Conservation (phyloP, 106 monocot genomes). For the Ottelia alismoides region DNA sequence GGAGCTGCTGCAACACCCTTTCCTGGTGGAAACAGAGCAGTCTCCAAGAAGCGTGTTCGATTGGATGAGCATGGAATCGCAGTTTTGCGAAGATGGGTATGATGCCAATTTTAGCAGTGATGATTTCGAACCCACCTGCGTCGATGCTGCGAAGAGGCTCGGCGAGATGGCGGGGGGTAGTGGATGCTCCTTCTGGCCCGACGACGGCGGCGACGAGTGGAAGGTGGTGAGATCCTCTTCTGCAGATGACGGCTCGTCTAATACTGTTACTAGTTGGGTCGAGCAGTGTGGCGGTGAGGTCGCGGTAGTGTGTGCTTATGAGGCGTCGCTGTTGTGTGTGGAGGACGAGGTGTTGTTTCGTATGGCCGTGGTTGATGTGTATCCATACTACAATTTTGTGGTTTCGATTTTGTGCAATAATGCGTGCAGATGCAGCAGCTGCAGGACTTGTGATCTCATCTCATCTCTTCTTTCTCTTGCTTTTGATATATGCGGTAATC, state of each 20-base stretch:
- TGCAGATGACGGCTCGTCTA: neutral
- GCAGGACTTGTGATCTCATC: no score
- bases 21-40: constrained; percentile 17
- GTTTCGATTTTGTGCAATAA: no score
- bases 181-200: neutral
- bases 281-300: no score
- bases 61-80: constrained; percentile 15
- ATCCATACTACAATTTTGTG: neutral
- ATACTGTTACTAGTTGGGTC: no score
- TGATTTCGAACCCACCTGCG: no score
- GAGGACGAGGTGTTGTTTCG: neutral
- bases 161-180: constrained; percentile 10
- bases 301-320: no score
- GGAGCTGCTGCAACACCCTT: constrained; percentile 42
- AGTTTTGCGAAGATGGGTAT: constrained; percentile 2
- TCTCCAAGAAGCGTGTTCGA: constrained; percentile 52
- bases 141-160: constrained; percentile 20
- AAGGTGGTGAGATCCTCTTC: constrained; percentile 1
- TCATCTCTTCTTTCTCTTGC: no score
- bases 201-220: constrained; percentile 28
- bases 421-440: no score
- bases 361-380: neutral
- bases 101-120: neutral
- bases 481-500: no score
- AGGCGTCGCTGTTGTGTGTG: neutral